Evolutionary conservation across 2,329 filamentous ascomycete genomes (phyloP).

Genomic region (Pestalotiopsis sp.): DNA sequence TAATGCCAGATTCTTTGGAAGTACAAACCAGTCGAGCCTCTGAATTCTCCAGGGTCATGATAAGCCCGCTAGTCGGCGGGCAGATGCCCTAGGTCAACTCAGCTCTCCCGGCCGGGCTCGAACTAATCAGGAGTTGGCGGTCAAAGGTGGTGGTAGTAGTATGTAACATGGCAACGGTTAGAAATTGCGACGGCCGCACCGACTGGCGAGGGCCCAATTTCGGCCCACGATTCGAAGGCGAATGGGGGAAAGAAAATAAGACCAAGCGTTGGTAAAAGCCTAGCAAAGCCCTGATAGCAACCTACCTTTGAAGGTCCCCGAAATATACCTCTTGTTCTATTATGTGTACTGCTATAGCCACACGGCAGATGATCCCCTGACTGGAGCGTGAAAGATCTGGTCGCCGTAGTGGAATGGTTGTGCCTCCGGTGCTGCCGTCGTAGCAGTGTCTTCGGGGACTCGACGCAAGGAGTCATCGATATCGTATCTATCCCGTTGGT

Average conservation of each 20-base stretch:
- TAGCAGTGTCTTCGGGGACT: not conserved
- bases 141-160: not conserved
- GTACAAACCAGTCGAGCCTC: not conserved
- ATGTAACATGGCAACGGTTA: not conserved
- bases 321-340: not conserved
- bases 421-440: not conserved
- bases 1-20: not conserved
- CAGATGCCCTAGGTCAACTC: not conserved
- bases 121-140: not conserved
- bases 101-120: not conserved
- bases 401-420: not conserved
- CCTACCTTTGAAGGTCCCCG: not conserved
- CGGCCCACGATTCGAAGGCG: not conserved
- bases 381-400: not conserved
- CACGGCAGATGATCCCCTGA: not conserved
- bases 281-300: not conserved
- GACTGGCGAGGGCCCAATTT: not conserved
- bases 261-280: not conserved
- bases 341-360: not conserved
- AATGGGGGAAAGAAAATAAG: not conserved
- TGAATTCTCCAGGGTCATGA: not conserved
- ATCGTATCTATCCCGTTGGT: not conserved
- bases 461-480: not conserved
- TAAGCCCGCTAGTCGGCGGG: not conserved
- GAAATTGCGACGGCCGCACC: not conserved